Conservation (phyloP, 2,329 filamentous ascomycete species). For the Biscogniauxia marginata region DNA sequence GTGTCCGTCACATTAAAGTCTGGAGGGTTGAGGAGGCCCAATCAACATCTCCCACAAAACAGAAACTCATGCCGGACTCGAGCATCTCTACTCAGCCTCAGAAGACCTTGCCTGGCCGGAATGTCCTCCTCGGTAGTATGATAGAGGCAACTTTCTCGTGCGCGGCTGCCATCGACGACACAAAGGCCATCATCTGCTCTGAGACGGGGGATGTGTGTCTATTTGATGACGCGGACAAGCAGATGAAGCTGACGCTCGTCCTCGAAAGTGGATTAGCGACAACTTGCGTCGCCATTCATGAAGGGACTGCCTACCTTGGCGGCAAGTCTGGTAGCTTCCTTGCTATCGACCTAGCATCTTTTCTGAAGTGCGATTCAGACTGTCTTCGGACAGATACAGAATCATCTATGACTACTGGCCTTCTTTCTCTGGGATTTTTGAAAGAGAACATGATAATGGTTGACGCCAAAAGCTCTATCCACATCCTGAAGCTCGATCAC, state of each 20-base stretch:
- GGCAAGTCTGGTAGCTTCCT: conserved; percentile 63
- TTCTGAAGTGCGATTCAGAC: conserved; percentile 42
- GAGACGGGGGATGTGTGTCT: conserved; percentile 89
- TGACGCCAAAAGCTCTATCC: conserved; percentile 72
- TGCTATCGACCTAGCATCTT: conserved; percentile 49
- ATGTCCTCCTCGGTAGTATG: conserved; percentile 78
- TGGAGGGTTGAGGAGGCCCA: conserved; percentile 77
- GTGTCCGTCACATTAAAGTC: conserved; percentile 87
- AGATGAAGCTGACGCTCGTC: conserved; percentile 68
- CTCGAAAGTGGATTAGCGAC: conserved; percentile 66
- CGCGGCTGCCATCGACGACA: conserved; percentile 68
- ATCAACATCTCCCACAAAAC: conserved; percentile 61
- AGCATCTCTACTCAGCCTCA: conserved; percentile 45
- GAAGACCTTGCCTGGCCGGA: conserved; percentile 79
- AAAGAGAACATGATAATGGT: conserved; percentile 69
- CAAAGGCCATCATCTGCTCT: conserved; percentile 78
- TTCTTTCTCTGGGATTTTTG: conserved; percentile 69
- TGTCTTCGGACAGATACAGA: conserved; percentile 40
- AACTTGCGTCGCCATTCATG: conserved; percentile 63
- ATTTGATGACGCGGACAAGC: conserved; percentile 72
- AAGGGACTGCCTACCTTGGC: conserved; percentile 63
- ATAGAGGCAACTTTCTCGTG: conserved; percentile 84
- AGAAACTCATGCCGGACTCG: conserved; percentile 51
- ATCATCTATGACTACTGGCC: conserved; percentile 37
- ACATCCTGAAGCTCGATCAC: conserved; percentile 57